Conservation (phyloP, 306 rosid genomes). For the Medicago arabica region DNA sequence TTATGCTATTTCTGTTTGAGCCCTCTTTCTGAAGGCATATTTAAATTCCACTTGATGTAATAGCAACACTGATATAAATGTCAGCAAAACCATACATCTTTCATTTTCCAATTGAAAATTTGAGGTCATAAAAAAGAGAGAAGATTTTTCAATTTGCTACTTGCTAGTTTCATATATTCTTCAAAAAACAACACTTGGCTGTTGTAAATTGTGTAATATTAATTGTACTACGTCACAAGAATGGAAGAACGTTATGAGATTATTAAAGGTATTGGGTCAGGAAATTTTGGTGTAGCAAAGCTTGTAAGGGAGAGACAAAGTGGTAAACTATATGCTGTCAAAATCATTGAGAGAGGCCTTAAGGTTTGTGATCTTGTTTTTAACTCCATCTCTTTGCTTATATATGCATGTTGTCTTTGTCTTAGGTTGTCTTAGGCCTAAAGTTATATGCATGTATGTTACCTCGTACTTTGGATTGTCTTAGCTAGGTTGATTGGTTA, state of each 20-base stretch:
- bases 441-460: constrained; percentile 1
- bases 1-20: neutral
- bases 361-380: constrained; percentile 61
- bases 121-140: constrained; percentile 40
- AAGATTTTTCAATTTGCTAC: constrained; percentile 9
- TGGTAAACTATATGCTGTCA: constrained; percentile 82
- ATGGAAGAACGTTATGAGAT: constrained; percentile 94
- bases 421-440: neutral
- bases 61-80: constrained; percentile 4
- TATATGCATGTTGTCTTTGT: neutral
- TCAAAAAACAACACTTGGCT: constrained; percentile 15
- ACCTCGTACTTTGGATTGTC: neutral
- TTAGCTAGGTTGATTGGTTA: neutral
- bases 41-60: constrained; percentile 32
- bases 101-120: constrained; percentile 42
- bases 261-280: constrained; percentile 87
- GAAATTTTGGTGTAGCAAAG: constrained; percentile 96
- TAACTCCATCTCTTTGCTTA: constrained; percentile 1
- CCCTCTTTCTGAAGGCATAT: constrained; percentile 35
- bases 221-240: constrained; percentile 21
- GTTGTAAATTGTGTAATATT: neutral
- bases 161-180: neutral
- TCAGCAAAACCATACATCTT: constrained; percentile 32
- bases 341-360: constrained; percentile 85
- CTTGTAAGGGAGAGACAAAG: constrained; percentile 73